A percentile compares a stretch with the other conserved stretches of the same genome.
Evolutionary conservation across 345 rosid genomes (phyloP).

Genomic region (Arabidopsis arenosa): DNA sequence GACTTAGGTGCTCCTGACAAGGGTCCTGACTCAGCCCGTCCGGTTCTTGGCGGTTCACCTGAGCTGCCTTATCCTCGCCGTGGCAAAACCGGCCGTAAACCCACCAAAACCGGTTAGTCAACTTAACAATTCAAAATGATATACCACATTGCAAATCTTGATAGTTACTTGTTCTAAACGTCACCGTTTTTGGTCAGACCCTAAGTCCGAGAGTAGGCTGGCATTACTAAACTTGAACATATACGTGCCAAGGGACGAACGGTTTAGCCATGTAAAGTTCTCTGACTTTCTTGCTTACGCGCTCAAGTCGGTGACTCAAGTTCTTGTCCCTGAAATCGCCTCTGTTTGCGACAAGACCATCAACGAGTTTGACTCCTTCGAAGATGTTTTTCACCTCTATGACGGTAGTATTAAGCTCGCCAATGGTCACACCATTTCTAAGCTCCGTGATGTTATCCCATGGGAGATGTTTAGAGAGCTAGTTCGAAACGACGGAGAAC

Average conservation of each 20-base stretch:
- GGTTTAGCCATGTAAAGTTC: conserved; percentile 77
- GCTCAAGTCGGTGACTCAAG: conserved; percentile 68
- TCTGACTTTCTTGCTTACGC: conserved; percentile 89
- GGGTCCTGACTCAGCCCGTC: conserved; percentile 59
- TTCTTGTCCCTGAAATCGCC: conserved; percentile 66
- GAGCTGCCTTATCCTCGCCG: conserved; percentile 84
- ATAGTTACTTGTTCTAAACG: conserved; percentile 24
- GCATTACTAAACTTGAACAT: conserved; percentile 72
- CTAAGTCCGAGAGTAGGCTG: conserved; percentile 66
- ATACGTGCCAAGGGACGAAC: conserved; percentile 92
- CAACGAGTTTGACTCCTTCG: conserved; percentile 81
- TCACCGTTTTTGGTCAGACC: conserved; percentile 55
- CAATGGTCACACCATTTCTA: conserved; percentile 37
- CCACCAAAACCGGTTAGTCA: conserved; percentile 62
- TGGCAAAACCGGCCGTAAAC: conserved; percentile 82
- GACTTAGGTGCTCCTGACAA: conserved; percentile 85
- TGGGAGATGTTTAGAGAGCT: conserved; percentile 94
- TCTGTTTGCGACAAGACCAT: conserved; percentile 76
- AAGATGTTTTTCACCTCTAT: conserved; percentile 71
- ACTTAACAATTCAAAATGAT: neutral
- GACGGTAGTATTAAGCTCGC: conserved; percentile 69
- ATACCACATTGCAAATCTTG: neutral
- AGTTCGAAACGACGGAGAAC: conserved; percentile 76
- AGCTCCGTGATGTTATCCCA: conserved; percentile 69
- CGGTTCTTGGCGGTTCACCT: conserved; percentile 75